These are phyloP conservation scores for Protomyces gravidus DNA, from an alignment of 1,139 yeast species.

Conservation along the genomic window DNA sequence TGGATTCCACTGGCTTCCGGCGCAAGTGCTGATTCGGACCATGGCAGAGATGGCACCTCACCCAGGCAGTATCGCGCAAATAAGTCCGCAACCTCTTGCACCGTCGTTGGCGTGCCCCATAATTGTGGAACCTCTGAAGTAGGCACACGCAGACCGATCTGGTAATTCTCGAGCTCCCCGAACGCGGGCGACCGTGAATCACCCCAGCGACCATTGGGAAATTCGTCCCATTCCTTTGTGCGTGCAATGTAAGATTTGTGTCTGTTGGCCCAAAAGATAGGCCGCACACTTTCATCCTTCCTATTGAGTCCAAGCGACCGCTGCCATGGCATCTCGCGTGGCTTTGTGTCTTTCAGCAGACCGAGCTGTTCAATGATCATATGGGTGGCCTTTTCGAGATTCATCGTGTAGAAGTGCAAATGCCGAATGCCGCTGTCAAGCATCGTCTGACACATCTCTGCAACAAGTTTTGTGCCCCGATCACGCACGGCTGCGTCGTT, in stretches of 20 bases:
- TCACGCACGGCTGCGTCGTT: constrained; percentile 87
- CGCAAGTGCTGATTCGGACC: constrained; percentile 90
- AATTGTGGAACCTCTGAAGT: constrained; percentile 68
- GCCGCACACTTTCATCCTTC: constrained; percentile 78
- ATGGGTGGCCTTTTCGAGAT: constrained; percentile 80
- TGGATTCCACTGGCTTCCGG: constrained; percentile 67
- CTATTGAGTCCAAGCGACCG: constrained; percentile 79
- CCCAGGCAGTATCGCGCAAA: constrained; percentile 67
- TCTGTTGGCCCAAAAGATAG: constrained; percentile 94
- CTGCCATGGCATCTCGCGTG: constrained; percentile 69
- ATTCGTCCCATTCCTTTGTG: constrained; percentile 92
- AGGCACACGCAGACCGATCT: constrained; percentile 51
- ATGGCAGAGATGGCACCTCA: constrained; percentile 71
- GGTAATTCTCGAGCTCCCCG: constrained; percentile 69
- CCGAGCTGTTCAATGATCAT: constrained; percentile 77
- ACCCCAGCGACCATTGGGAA: constrained; percentile 95
- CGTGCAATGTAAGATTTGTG: constrained; percentile 84
- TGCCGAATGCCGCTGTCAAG: constrained; percentile 76
- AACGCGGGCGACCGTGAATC: constrained; percentile 90
- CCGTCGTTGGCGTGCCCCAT: constrained; percentile 75
- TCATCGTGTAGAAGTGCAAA: constrained; percentile 94
- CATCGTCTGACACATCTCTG: constrained; percentile 74
- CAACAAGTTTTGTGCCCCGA: constrained; percentile 74
- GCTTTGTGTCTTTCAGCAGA: constrained; percentile 41
- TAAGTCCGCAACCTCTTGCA: constrained; percentile 57